These are phyloP conservation scores for Claviceps quebecensis DNA, from an alignment of 2,329 filamentous ascomycete genomes.

Conservation along the genomic window DNA sequence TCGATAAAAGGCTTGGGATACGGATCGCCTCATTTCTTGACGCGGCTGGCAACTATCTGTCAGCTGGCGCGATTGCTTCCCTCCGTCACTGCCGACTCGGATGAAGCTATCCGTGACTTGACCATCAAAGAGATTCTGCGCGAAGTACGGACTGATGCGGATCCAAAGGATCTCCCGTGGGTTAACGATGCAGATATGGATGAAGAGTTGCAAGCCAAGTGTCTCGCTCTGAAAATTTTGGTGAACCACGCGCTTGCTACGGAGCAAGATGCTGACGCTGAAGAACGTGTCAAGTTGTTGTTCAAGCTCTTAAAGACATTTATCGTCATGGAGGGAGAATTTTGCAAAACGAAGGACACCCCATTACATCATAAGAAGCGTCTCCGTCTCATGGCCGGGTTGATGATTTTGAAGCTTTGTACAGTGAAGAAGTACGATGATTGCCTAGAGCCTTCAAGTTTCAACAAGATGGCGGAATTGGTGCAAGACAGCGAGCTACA, in stretches of 20 bases:
- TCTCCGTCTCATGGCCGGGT: constrained; percentile 70
- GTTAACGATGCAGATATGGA: constrained; percentile 54
- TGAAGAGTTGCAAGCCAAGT: constrained; percentile 71
- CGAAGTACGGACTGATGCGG: constrained; percentile 49
- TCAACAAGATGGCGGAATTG: constrained; percentile 69
- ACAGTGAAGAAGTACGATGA: constrained; percentile 63
- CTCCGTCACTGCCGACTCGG: constrained; percentile 56
- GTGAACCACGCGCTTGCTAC: constrained; percentile 67
- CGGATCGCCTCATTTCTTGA: constrained; percentile 59
- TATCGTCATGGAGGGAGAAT: constrained; percentile 62
- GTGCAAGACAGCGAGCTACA: constrained; percentile 62
- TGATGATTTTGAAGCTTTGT: constrained; percentile 72
- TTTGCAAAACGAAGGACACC: constrained; percentile 61
- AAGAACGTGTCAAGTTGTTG: constrained; percentile 50
- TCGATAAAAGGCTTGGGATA: constrained; percentile 63
- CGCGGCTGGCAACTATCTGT: constrained; percentile 55
- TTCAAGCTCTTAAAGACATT: constrained; percentile 69
- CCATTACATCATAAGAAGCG: constrained; percentile 65
- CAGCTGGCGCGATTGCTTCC: constrained; percentile 66
- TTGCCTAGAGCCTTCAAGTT: constrained; percentile 55
- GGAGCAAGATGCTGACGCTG: constrained; percentile 35
- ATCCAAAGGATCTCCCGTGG: constrained; percentile 47
- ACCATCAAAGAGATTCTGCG: constrained; percentile 62
- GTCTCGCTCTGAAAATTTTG: constrained; percentile 68
- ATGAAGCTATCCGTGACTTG: constrained; percentile 66